Percentiles rank a stretch among this genome's conserved stretches.
Conservation (phyloP, 2,329 filamentous ascomycete species). For the Diplodia seriata region DNA sequence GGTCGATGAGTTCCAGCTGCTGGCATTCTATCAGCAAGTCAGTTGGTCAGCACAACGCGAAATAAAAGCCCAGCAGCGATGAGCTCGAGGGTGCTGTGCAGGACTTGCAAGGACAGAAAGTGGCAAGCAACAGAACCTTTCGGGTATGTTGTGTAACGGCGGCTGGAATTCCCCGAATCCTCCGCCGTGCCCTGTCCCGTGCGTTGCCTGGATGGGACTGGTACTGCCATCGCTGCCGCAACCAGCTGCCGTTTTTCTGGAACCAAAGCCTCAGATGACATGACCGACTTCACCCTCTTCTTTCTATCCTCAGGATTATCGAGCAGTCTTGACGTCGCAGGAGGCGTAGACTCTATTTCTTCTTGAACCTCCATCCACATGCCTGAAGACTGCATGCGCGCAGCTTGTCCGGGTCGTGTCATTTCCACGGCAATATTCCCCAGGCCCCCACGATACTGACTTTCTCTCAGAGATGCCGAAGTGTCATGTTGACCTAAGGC, state of each 20-base stretch:
- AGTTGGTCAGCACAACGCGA: background rate
- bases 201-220: background rate
- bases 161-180: slow-evolving; percentile 1
- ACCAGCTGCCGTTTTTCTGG: background rate
- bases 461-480: background rate
- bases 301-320: background rate
- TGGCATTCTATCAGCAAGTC: background rate
- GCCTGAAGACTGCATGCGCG: slow-evolving; percentile 24
- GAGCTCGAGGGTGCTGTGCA: background rate
- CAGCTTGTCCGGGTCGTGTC: slow-evolving; percentile 26
- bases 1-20: background rate
- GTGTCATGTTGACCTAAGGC: background rate
- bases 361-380: slow-evolving; percentile 32
- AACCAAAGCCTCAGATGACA: background rate
- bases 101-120: background rate
- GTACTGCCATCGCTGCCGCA: background rate
- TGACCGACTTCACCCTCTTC: background rate
- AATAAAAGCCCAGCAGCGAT: too few species aligned
- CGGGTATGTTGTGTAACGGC: background rate
- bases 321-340: background rate
- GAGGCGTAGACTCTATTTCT: slow-evolving; percentile 20
- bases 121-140: slow-evolving; percentile 24
- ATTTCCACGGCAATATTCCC: background rate
- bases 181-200: background rate
- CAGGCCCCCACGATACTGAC: background rate